These are phyloP conservation scores for Vanderwaltozyma polyspora DNA, from an alignment of 805 yeast species.

Conservation along the genomic window DNA sequence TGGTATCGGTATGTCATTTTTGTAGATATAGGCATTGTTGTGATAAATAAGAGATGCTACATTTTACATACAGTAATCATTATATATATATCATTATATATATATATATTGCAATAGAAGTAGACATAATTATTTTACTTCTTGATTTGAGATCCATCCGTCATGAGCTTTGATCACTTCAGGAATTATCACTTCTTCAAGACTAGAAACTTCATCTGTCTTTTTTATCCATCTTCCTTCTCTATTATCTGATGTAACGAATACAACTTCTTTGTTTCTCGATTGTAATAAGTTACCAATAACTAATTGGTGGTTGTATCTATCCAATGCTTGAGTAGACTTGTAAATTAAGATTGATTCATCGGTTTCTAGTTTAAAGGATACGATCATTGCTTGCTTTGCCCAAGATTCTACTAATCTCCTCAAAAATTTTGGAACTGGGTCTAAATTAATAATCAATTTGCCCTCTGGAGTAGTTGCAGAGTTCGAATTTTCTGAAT, in stretches of 20 bases:
- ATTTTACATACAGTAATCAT: too few relatives aligned
- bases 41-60: too few relatives aligned
- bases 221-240: constrained; percentile 42
- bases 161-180: constrained; percentile 54
- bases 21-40: constrained; percentile 23
- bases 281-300: constrained; percentile 88
- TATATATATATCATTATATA: too few relatives aligned
- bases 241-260: constrained; percentile 38
- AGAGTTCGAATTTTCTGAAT: constrained; percentile 6
- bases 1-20: constrained; percentile 50
- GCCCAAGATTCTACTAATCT: constrained; percentile 91
- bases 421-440: constrained; percentile 88
- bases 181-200: constrained; percentile 76
- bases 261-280: constrained; percentile 77
- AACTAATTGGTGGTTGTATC: constrained; percentile 88
- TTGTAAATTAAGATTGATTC: constrained; percentile 54
- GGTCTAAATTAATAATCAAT: constrained; percentile 76
- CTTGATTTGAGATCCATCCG: constrained; percentile 40
- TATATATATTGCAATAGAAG: too few relatives aligned
- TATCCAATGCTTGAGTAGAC: constrained; percentile 63
- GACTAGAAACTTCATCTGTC: constrained; percentile 32
- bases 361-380: constrained; percentile 92
- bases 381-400: constrained; percentile 84
- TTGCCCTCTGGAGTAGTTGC: constrained; percentile 41
- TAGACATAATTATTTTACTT: constrained; percentile 3